Base-by-base conservation (phyloP, 2,329 filamentous ascomycete species). In the Talaromyces funiculosus region DNA sequence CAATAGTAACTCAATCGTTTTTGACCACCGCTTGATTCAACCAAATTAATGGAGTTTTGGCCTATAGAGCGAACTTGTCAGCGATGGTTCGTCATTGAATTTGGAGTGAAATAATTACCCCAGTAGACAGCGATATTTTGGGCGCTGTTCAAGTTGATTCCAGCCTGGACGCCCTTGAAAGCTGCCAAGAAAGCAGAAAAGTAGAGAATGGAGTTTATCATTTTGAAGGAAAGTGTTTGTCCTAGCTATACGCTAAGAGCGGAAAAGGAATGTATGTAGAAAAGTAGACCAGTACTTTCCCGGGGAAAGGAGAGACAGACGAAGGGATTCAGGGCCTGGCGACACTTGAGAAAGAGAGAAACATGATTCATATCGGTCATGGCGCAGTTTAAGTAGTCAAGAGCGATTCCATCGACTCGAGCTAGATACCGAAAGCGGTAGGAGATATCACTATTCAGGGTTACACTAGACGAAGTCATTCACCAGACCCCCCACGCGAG, bases 81-180 rank as follows among this genome's bases (percentile, higher is more conserved):
- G 18, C 24, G 16, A 10, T 26, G 10, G 16, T 12, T 2, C 6
- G 7, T 20, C 29, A 12, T 10, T n/a, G n/a, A 4, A 3, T 4
- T 51, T 20, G 6, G 1, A 33, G 18, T 51, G 5, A 31, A 20
- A 10, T 51, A 14, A 20, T 53, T 63, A 75, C 73, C 86, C 86
- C 86, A 89, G 71, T 89, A 90, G 1, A 88, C 77, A 26, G 82
- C 85, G 59, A 89, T 69, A 66, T 88, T 89, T 47, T 72, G 77
- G 1, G 69, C 66, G 1, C 79, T 77, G 12, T 68, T 68, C 3
- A 81, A 62, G 62, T 80, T 73, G 65, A 84, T 72, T 31, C 72
- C 74, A 16, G 76, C 78, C 63, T 72, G 67, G 5, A 67, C 72
- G 49, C 66, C 65, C 40, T 69, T 65, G 35, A 76, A 45, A 42